Base-by-base conservation (phyloP, 1,284 basidiomycete genomes). In the Ceratobasidium theobromae region DNA sequence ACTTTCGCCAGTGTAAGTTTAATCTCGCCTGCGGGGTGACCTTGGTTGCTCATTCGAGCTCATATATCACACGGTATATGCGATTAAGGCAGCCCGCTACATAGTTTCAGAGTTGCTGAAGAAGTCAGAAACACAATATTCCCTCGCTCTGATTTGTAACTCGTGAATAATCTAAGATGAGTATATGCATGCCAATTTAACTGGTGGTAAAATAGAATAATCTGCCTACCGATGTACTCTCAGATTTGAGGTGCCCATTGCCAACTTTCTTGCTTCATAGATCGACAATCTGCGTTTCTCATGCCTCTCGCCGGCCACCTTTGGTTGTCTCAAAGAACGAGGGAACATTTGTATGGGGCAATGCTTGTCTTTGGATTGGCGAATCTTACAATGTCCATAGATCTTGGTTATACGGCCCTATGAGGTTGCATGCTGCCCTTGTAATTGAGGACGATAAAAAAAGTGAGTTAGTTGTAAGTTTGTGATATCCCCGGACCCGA, bases 261-360 rank as follows among this genome's bases (percentile, higher is more conserved):
- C 87, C 97, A 40, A 93, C 94, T 0, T 78, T 86, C 4, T 83
- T 95, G 40, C 82, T 95, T 1, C 91, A 95, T n/a, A n/a, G n/a
- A n/a, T 70, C 79, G 93, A 0, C 95, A 98, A 74, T 86, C 95
- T 0, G 81, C 87, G 0, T 82, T 95, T 21, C 86, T 99, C 9
- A 83, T 98, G 66, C 95, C 95, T 0, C 81, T 97, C 16, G 95
- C 99, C 76, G 87, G 97, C 73, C 85, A 93, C 68, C 80, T 98
- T 3, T 99, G 97, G 96, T 83, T 98, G 3, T 81, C 82, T 6
- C 89, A 94, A 54, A 95, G 95, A 0, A 93, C 94, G 4, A 96
- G 95, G 1, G 99, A 99, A 75, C 99, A 98, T 78, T 98, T 93
- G 79, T 99, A 98, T 74, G 96, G 96, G 0, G 88, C 90, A 4